Base-by-base conservation (phyloP, 768 basidiomycete genomes). In the Tubosaeta sp. region DNA sequence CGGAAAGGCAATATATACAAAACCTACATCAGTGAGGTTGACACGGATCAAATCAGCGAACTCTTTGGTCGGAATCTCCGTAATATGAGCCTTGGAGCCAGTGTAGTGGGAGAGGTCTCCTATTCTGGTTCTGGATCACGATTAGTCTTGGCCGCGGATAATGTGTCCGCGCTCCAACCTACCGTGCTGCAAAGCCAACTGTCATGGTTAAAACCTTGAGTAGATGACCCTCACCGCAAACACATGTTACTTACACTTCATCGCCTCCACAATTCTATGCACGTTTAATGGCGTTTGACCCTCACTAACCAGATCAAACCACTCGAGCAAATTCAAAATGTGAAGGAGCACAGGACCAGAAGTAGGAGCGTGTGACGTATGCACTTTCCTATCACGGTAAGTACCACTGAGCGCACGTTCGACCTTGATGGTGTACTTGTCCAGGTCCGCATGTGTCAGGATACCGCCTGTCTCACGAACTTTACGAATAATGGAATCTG, bases 271-370 rank as follows among this genome's bases (percentile, higher is more conserved):
- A 5, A 90, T 64, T 41, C 94, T 77, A 66, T 98, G 96, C 3
- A 80, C 74, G 56, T 83, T 87, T 14, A 91, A 64, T 1, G 76
- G 74, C n/a, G 76, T 83, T 55, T 74, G 67, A 40, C 81, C 81
- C 22, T 72, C 70, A 16, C 76, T 57, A 30, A 79, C 68, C 32
- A 76, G 60, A 46, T 76, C 71, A 61, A 80, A 97, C n/a, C 78
- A 75, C 63, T 96, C 94, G 41, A 95, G 71, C 18, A 94, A 66
- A 63, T 97, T 96, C n/a, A 98, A 72, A 78, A 97, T 87, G 63
- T 92, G 87, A 35, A 96, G 71, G 36, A 98, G 71, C n/a, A 89
- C 90, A 76, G 90, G 86, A 6, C 95, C 94, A 11, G 87, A 87
- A 9, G 87, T 84, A 6, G 96, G 96, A 12, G 91, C 86, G 60